Evolutionary conservation across 768 basidiomycete genomes (phyloP).

Genomic region (Porpolomopsis calyptriformis): DNA sequence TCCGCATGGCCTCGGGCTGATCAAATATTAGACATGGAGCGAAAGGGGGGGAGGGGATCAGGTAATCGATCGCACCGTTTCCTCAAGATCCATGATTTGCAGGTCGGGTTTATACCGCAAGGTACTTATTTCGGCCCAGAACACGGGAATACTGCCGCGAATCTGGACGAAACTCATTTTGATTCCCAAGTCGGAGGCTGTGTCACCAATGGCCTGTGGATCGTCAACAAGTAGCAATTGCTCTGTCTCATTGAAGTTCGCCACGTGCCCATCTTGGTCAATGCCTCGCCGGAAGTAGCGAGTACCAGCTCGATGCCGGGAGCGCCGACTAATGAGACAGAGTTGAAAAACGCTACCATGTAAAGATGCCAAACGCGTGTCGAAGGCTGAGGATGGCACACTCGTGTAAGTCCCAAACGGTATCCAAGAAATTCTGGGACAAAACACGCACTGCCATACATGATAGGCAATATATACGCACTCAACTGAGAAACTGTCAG

Average conservation of each 20-base stretch:
- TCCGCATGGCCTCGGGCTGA: conserved; percentile 59
- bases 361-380: conserved; percentile 63
- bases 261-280: conserved; percentile 79
- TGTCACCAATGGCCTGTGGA: conserved; percentile 28
- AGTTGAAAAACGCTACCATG: conserved; percentile 74
- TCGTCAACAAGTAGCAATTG: conserved; percentile 78
- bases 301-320: conserved; percentile 89
- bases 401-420: conserved; percentile 7
- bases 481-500: conserved; percentile 47
- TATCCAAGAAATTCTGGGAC: conserved; percentile 2
- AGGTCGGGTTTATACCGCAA: conserved; percentile 93
- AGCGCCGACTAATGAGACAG: conserved; percentile 85
- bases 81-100: conserved; percentile 86
- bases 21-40: conserved; percentile 2
- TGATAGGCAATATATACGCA: conserved; percentile 80
- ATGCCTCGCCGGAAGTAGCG: conserved; percentile 95
- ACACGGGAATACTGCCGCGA: conserved; percentile 86
- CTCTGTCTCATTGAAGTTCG: conserved; percentile 98
- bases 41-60: background rate
- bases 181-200: conserved; percentile 35
- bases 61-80: conserved; percentile 72
- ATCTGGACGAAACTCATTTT: conserved; percentile 88
- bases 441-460: conserved; percentile 79
- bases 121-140: conserved; percentile 95
- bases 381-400: conserved; percentile 53